Conservation (phyloP, 2,329 filamentous ascomycete species). For the Aspergillus ibericus region DNA sequence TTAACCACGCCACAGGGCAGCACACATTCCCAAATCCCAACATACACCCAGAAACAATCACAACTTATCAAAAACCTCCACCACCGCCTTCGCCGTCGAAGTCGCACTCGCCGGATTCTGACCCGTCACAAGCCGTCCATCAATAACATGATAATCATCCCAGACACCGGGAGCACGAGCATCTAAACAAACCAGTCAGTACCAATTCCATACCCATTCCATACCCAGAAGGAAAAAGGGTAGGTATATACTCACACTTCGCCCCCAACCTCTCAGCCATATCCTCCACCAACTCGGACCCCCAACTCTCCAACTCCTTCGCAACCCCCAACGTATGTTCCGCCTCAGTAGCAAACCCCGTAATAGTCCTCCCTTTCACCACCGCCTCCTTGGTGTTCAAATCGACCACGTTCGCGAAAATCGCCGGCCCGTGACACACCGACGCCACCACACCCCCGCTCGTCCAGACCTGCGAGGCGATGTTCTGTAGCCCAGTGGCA, state of each 20-base stretch:
- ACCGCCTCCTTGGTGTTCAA: background rate
- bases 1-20: no score
- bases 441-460: conserved; percentile 30
- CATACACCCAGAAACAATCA: background rate
- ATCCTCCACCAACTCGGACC: conserved; percentile 2
- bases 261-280: conserved; percentile 1
- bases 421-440: conserved; percentile 9
- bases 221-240: no score
- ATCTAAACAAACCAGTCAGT: background rate
- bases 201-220: no score
- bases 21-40: no score
- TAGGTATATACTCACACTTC: conserved; percentile 7
- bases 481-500: conserved; percentile 29
- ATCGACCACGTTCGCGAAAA: conserved; percentile 1
- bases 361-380: conserved; percentile 3
- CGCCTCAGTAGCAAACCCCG: conserved; percentile 8
- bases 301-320: background rate
- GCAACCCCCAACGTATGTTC: conserved; percentile 5
- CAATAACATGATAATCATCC: conserved; percentile 11
- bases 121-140: conserved; percentile 4
- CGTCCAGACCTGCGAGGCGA: conserved; percentile 30
- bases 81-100: conserved; percentile 2
- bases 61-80: conserved; percentile 7
- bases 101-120: conserved; percentile 10
- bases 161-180: background rate